A percentile compares a stretch with the other conserved stretches of the same genome.
phyloP scores from a whole-genome alignment of 768 basidiomycete genomes.

The Trametes meyenii region DNA sequence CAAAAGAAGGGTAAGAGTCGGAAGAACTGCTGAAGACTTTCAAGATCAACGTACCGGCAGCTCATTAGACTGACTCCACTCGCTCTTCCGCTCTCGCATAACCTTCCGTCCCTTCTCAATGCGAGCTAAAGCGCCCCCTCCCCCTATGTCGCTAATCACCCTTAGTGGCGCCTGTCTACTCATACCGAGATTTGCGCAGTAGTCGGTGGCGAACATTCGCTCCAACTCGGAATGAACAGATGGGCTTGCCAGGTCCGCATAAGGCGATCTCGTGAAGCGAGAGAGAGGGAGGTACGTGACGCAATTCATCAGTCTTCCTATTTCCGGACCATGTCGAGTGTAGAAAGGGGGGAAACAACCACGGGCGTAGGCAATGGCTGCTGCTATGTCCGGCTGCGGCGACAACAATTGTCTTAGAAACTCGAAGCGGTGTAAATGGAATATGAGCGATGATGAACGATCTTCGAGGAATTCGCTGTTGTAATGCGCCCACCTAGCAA shows the following conservation, averaged over 20 bases:
- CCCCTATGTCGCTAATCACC: constrained; percentile 92
- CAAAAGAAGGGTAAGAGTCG: background rate
- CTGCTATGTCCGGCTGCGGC: constrained; percentile 55
- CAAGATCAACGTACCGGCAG: constrained; percentile 64
- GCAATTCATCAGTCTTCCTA: constrained; percentile 71
- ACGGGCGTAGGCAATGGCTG: constrained; percentile 78
- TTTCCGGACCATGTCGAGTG: constrained; percentile 59
- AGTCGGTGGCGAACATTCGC: constrained; percentile 86
- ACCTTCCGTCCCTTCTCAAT: constrained; percentile 95
- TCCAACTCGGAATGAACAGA: constrained; percentile 78
- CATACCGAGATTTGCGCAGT: constrained; percentile 85
- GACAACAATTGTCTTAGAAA: constrained; percentile 78
- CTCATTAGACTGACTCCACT: constrained; percentile 89
- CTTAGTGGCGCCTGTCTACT: constrained; percentile 85
- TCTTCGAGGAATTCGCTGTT: constrained; percentile 67
- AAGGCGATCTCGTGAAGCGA: constrained; percentile 69
- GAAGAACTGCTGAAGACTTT: background rate
- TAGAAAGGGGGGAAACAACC: constrained; percentile 66
- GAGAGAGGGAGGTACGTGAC: constrained; percentile 70
- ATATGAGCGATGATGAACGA: constrained; percentile 83
- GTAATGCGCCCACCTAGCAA: constrained; percentile 71
- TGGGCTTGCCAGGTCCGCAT: constrained; percentile 72
- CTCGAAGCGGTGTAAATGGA: constrained; percentile 87
- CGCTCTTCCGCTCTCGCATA: constrained; percentile 90
- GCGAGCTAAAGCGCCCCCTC: constrained; percentile 84